Evolutionary conservation across 2,329 filamentous ascomycete species (phyloP), one percentile per base, ranked within the genome.

Genomic region (Cladophialophora exuberans): DNA sequence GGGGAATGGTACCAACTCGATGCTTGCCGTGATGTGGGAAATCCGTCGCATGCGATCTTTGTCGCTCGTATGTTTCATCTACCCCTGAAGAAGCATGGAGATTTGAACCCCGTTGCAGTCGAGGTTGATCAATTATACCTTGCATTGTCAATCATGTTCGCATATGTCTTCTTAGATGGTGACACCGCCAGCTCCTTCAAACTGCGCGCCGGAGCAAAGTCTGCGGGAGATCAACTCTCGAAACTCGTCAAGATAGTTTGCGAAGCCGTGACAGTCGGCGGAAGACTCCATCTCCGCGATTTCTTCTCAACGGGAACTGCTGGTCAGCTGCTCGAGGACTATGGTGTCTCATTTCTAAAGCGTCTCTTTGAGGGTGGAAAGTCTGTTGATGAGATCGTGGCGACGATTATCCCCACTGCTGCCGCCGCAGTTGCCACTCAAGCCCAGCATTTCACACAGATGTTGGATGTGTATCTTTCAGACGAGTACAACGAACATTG

Each of bases 391-490:
- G 74, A 80, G 17, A 72, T 83, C 22, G 80, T 83, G 25, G 82
- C 78, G 76, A 78, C 77, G 35, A 78, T 84, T 50, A 73, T 85
- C 36, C 80, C 80, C 26, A 83, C 81, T 0, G 79, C 79, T 1
- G 80, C 78, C 22, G 79, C 79, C 31, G 79, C 80, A 70, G 79
- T 82, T 3, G 72, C 77, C 2, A 83, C 82, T 53, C 81, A 84
- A 63, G 80, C 78, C 6, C 80, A 83, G 55, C 74, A 83, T 18
- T 83, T 84, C 62, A 77, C 73, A 0, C 81, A 84, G 59, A 79
- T 75, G 22, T 66, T 85, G 44, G 82, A 84, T 62, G 82, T 78
- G 65, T 83, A 82, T 66, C 72, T 84, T 41, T 73, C 73, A 3
- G 68, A 73, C n/a, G 73, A 75, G 17, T 59, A 62, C 53, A 57